Conservation (phyloP, 176 grass and related monocot genomes). For the Hsuehochloa calcarea region DNA sequence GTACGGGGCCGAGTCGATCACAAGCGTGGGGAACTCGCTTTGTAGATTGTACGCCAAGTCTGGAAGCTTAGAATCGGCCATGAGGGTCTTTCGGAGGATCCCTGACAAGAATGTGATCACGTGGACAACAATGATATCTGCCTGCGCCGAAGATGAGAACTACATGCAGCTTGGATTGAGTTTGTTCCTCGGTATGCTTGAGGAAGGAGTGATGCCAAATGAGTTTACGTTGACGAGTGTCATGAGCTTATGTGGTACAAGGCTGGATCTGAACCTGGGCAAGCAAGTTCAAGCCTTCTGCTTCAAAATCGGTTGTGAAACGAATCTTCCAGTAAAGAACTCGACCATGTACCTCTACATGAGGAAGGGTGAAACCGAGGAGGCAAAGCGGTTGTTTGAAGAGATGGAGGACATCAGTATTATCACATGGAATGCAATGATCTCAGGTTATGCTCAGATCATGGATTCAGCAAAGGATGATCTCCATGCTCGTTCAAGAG, state of each 20-base stretch:
- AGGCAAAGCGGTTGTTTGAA: conserved; percentile 64
- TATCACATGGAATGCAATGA: conserved; percentile 77
- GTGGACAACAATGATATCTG: conserved; percentile 74
- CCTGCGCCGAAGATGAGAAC: conserved; percentile 62
- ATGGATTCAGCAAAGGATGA: conserved; percentile 75
- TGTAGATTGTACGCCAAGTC: conserved; percentile 68
- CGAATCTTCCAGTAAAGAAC: conserved; percentile 61
- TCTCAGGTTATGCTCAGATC: conserved; percentile 66
- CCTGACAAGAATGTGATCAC: conserved; percentile 76
- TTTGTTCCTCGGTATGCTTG: conserved; percentile 68
- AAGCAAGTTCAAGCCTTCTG: conserved; percentile 74
- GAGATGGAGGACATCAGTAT: conserved; percentile 54
- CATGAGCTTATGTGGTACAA: conserved; percentile 60
- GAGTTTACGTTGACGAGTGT: conserved; percentile 73
- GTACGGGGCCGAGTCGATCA: conserved; percentile 46
- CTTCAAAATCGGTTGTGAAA: conserved; percentile 62
- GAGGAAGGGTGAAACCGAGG: conserved; percentile 54
- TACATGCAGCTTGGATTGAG: conserved; percentile 50
- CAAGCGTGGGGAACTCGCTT: conserved; percentile 63
- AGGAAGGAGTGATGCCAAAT: conserved; percentile 54
- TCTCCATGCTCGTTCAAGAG: conserved; percentile 47
- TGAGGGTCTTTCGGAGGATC: conserved; percentile 51
- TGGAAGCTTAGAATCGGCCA: conserved; percentile 45
- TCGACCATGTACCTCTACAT: conserved; percentile 80
- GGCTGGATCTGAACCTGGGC: conserved; percentile 59